Evolutionary conservation across 768 basidiomycete genomes (phyloP).

Genomic region (Gymnopilus dilepis): DNA sequence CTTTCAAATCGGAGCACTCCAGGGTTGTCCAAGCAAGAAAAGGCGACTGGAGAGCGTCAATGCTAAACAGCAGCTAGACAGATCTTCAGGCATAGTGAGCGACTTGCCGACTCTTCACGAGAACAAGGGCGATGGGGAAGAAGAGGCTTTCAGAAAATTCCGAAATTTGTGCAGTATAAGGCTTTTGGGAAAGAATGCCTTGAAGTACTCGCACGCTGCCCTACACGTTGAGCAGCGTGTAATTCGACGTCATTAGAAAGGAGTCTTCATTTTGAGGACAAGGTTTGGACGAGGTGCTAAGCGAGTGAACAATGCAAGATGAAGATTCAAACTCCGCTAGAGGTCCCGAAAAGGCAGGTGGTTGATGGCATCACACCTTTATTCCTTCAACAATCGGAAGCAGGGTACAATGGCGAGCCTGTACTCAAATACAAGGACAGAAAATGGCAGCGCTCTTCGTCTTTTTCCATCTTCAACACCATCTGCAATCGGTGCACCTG

Average conservation of each 20-base stretch:
- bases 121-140: no score
- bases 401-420: constrained; percentile 28
- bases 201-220: background rate
- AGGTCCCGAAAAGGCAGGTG: constrained; percentile 33
- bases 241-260: background rate
- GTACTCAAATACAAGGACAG: constrained; percentile 29
- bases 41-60: no score
- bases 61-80: no score
- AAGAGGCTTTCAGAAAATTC: no score
- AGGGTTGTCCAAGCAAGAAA: no score
- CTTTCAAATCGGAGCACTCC: no score
- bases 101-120: no score
- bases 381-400: constrained; percentile 28
- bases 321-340: constrained; percentile 22
- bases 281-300: background rate
- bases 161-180: no score
- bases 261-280: constrained; percentile 2
- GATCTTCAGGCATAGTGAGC: no score
- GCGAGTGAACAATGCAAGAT: constrained; percentile 15
- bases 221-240: background rate
- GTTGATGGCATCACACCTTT: constrained; percentile 31
- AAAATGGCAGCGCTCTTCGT: constrained; percentile 13
- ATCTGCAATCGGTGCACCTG: constrained; percentile 18
- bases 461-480: constrained; percentile 18
- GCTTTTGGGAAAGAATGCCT: background rate